phyloP scores from a whole-genome alignment of 164 flowering plant genomes.

The Magnolia sinica region DNA sequence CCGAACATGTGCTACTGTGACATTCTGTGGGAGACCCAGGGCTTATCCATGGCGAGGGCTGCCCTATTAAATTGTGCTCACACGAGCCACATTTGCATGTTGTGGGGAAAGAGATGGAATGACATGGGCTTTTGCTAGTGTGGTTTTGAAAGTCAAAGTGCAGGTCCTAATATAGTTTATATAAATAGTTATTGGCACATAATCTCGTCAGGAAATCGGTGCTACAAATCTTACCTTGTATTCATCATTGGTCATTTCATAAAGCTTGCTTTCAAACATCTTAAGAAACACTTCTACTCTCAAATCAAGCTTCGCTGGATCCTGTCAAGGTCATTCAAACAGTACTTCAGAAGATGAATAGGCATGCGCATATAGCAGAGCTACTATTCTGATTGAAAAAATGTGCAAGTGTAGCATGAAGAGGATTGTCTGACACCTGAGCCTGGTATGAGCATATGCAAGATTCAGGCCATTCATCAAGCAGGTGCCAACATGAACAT shows the following conservation, averaged over 20 bases:
- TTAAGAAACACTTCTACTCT: slow-evolving; percentile 80
- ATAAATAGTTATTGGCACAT: too few relatives aligned
- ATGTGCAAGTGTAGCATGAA: too few relatives aligned
- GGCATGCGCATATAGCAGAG: neutral
- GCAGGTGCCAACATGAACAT: neutral
- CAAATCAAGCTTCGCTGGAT: slow-evolving; percentile 63
- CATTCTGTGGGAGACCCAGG: too few relatives aligned
- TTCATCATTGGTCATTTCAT: slow-evolving; percentile 72
- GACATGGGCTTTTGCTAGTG: too few relatives aligned
- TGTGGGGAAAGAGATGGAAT: too few relatives aligned
- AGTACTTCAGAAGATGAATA: slow-evolving; percentile 5
- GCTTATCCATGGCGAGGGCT: too few relatives aligned
- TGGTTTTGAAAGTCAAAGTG: too few relatives aligned
- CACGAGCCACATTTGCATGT: too few relatives aligned
- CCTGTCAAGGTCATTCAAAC: slow-evolving; percentile 42
- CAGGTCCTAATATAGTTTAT: too few relatives aligned
- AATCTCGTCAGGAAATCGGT: neutral
- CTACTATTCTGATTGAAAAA: neutral
- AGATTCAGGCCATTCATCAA: neutral
- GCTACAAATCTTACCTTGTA: slow-evolving; percentile 52
- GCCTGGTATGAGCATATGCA: neutral
- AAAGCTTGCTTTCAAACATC: slow-evolving; percentile 67
- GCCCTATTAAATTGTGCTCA: too few relatives aligned
- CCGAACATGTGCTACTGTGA: too few relatives aligned
- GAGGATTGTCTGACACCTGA: too few relatives aligned